Base-by-base conservation (phyloP, 2,329 filamentous ascomycete genomes). In the Periconia macrospinosa region DNA sequence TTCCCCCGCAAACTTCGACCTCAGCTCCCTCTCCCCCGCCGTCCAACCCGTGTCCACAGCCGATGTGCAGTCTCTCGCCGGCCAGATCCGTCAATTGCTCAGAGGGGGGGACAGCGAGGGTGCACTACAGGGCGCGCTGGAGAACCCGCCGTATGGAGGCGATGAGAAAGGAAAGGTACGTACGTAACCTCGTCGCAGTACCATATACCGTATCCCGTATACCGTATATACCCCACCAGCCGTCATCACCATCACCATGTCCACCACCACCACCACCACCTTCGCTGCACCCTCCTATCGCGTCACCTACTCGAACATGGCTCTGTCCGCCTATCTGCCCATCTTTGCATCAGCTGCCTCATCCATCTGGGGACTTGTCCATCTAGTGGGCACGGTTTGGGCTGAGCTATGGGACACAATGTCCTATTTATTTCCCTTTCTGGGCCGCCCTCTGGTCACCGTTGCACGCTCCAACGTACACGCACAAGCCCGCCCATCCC, bases 1-100 rank as follows among this genome's bases (percentile, higher is more conserved):
- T 76, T 94, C 91, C 66, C 85, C 90, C 62, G 79, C 86, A 76
- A 97, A 97, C 84, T 97, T 97, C 79, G 90, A 95, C 77, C 86
- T 90, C 59, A 84, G 88, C 55, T 91, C 91, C 17, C 86, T 97
- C 65, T 87, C 89, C 61, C 91, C 92, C 35, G 83, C 89, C 42
- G 86, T 86, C 54, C 82, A 89, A 61, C 87, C 92, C 63, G 83
- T 90, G 56, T 86, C 83, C 65, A 89, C 93, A 66, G 80, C 85
- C 66, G 91, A 94, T 65, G 90, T 92, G 44, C 90, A 92, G 62
- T 85, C 84, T 58, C 81, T 94, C 47, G 86, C 89, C 45, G 82
- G 85, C 47, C 92, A 96, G 79, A 87, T 97, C 63, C 86, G 92
- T 65, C 92, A 97, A 80, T 80, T 96, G 64, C 83, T 96, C 64